A percentile compares a stretch with the other conserved stretches of the same genome.
phyloP scores from a whole-genome alignment of 805 yeast genomes.

The Saturnispora dispora region DNA sequence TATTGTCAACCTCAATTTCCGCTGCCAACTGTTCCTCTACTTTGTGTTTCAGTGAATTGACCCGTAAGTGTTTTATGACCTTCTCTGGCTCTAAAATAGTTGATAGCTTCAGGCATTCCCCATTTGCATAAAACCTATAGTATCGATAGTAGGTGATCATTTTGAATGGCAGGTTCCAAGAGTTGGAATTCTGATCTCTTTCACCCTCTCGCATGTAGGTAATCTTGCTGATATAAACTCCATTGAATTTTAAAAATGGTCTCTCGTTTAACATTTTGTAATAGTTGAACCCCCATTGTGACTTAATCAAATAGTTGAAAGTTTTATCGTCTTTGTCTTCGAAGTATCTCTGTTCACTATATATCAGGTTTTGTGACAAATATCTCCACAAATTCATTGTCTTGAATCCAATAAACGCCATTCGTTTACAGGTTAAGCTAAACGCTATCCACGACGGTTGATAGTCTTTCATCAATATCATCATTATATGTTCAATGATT shows the following conservation, averaged over 20 bases:
- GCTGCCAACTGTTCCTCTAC: background rate
- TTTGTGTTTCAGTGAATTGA: background rate
- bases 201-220: constrained; percentile 82
- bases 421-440: constrained; percentile 47
- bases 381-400: constrained; percentile 41
- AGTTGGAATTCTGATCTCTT: constrained; percentile 50
- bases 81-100: constrained; percentile 62
- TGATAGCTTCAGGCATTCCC: constrained; percentile 59
- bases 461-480: constrained; percentile 35
- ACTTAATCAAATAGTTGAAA: constrained; percentile 26
- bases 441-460: constrained; percentile 61
- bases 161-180: constrained; percentile 69
- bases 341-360: constrained; percentile 46
- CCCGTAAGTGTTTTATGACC: constrained; percentile 29
- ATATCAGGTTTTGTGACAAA: constrained; percentile 38
- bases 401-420: constrained; percentile 50
- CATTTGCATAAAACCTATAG: constrained; percentile 70
- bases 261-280: constrained; percentile 47
- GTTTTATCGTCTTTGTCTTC: constrained; percentile 31
- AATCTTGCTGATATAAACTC: constrained; percentile 78
- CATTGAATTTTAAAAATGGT: constrained; percentile 73
- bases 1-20: background rate
- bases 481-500: constrained; percentile 42
- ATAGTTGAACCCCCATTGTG: constrained; percentile 37
- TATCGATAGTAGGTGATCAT: constrained; percentile 86